Evolutionary conservation across 2,329 filamentous ascomycete genomes (phyloP).

Genomic region (Moelleriella libera): DNA sequence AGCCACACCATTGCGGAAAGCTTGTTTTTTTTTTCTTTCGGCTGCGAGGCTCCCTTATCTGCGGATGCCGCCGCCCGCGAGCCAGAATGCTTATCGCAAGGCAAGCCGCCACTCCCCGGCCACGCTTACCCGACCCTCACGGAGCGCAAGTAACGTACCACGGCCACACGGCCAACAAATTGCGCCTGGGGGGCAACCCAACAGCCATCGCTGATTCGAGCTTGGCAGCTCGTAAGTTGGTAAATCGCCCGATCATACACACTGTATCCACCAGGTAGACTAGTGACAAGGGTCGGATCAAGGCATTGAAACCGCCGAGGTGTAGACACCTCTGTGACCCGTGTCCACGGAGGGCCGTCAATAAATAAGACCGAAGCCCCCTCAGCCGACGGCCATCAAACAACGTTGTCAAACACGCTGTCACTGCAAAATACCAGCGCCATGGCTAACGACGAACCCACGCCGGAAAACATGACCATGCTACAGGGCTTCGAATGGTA

Average conservation of each 20-base stretch:
- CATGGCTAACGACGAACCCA: constrained; percentile 4
- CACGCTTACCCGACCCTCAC: too few relatives aligned
- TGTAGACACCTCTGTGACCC: not conserved
- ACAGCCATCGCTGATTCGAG: not conserved
- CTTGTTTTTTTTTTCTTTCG: too few relatives aligned
- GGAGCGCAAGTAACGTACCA: too few relatives aligned
- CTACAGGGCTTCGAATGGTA: constrained; percentile 68
- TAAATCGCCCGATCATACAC: not conserved
- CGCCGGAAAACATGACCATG: constrained; percentile 38
- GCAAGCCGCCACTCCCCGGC: not conserved
- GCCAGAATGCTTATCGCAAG: not conserved
- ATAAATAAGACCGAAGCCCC: not conserved
- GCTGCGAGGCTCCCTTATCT: too few relatives aligned
- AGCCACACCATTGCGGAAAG: too few relatives aligned
- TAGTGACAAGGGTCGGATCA: not conserved
- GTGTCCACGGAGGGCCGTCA: not conserved
- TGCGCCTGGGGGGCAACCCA: not conserved
- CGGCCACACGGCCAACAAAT: not conserved
- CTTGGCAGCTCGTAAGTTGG: not conserved
- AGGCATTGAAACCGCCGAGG: not conserved
- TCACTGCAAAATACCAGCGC: not conserved
- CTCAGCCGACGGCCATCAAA: not conserved
- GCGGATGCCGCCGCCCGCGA: too few relatives aligned
- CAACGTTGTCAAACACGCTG: not conserved
- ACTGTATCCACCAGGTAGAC: not conserved